Percentiles rank a stretch among this genome's conserved stretches.
phyloP scores from a whole-genome alignment of 2,329 filamentous ascomycete species.

The Cladosporium halotolerans region DNA sequence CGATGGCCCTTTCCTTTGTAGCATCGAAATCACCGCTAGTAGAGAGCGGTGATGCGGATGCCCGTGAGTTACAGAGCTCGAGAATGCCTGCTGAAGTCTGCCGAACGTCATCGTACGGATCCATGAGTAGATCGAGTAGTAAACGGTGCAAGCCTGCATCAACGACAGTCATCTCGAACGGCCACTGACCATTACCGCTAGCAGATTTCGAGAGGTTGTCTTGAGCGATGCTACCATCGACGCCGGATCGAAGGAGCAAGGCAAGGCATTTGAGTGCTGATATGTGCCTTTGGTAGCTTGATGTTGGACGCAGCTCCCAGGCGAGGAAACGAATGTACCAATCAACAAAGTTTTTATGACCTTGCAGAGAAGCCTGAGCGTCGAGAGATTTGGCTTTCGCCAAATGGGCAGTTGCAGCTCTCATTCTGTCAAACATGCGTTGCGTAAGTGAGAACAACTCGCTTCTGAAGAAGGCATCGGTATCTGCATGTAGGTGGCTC shows the following conservation, averaged over 20 bases:
- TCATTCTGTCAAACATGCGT: constrained; percentile 69
- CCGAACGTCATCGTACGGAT: constrained; percentile 90
- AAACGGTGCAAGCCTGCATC: constrained; percentile 47
- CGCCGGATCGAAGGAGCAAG: constrained; percentile 61
- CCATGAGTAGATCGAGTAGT: constrained; percentile 72
- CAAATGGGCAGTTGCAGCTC: constrained; percentile 57
- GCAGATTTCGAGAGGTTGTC: constrained; percentile 42
- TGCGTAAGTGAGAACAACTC: constrained; percentile 70
- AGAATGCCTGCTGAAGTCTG: constrained; percentile 41
- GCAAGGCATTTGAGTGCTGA: constrained; percentile 67
- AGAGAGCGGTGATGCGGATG: background rate
- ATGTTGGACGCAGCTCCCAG: constrained; percentile 67
- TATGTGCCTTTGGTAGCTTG: constrained; percentile 86
- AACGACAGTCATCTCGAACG: constrained; percentile 42
- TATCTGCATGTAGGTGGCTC: constrained; percentile 63
- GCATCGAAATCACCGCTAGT: background rate
- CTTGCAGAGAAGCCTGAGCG: background rate
- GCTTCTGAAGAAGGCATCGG: constrained; percentile 78
- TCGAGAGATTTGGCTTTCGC: constrained; percentile 11
- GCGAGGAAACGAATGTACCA: constrained; percentile 71
- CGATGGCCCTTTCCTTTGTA: constrained; percentile 36
- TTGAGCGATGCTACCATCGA: constrained; percentile 46
- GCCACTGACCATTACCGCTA: constrained; percentile 45
- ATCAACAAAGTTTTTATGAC: constrained; percentile 50
- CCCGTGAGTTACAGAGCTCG: background rate